These are phyloP conservation scores for Phyllachora maydis DNA, from an alignment of 2,329 filamentous ascomycete species.

Conservation along the genomic window DNA sequence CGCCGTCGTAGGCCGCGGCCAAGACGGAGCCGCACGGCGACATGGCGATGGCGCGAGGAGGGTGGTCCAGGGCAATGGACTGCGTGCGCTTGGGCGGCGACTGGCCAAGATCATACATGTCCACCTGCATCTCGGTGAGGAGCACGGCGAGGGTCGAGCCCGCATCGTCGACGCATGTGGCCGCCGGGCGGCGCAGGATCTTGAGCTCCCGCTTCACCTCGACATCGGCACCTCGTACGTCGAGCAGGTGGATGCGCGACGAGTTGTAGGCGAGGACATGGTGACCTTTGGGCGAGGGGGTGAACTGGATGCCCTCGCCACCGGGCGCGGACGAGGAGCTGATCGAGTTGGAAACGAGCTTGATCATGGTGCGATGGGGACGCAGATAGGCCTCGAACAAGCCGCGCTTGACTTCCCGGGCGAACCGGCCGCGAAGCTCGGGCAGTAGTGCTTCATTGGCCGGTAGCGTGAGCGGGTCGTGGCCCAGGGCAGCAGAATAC, in stretches of 20 bases:
- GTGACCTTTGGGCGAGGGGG: constrained; percentile 54
- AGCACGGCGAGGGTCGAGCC: constrained; percentile 58
- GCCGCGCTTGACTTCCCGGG: constrained; percentile 52
- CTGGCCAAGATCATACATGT: constrained; percentile 55
- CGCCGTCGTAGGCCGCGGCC: constrained; percentile 67
- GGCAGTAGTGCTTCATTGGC: constrained; percentile 29
- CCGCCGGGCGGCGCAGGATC: constrained; percentile 52
- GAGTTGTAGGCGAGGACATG: constrained; percentile 68
- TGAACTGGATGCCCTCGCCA: constrained; percentile 72
- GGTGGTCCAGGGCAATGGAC: constrained; percentile 58
- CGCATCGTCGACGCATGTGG: constrained; percentile 62
- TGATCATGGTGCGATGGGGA: constrained; percentile 50
- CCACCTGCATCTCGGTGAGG: constrained; percentile 65
- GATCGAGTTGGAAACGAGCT: constrained; percentile 64
- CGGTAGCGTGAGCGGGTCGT: constrained; percentile 8
- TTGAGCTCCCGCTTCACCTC: constrained; percentile 59
- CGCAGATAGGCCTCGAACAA: constrained; percentile 58
- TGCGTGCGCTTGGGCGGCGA: constrained; percentile 49
- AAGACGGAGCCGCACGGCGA: constrained; percentile 67
- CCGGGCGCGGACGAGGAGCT: constrained; percentile 68
- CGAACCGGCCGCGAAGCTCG: constrained; percentile 42
- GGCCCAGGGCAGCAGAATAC: constrained; percentile 11
- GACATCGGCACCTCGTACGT: constrained; percentile 37
- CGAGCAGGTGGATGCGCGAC: constrained; percentile 62
- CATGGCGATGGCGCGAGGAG: constrained; percentile 57